Evolutionary conservation across 1,284 basidiomycete species (phyloP), one percentile per base, ranked within the genome.

Genomic region (Coniferiporia weirii): DNA sequence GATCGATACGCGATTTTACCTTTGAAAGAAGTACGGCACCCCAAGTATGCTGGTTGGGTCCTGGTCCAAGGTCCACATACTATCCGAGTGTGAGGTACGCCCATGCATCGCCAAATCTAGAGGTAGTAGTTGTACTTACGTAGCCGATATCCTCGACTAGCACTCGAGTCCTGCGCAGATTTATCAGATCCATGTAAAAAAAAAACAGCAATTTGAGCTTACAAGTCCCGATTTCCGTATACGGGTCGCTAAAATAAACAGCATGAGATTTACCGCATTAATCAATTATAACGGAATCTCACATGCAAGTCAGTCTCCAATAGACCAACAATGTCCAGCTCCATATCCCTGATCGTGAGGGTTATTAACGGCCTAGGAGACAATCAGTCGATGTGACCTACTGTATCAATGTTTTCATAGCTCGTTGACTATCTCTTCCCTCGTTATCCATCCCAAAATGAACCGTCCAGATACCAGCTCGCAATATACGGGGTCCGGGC

Each of bases 391-490:
- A 58, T 17, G 4, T 3, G n/a, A 40, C 4, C 19, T 70, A 83
- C 85, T 71, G 76, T 36, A 95, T 79, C 43, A 96, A 72, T 60
- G 89, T 82, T 56, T 85, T 78, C 72, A 96, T 89, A 9, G 88
- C 79, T 47, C 85, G 76, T 70, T 94, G 91, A 68, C 89, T 92
- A 67, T 95, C 93, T 63, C 89, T 79, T 4, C 93, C 92, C 47
- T 79, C 80, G 63, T 92, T 87, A 67, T 93, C 89, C 53, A 94
- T 83, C 1, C 91, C 91, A 70, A 96, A 96, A 71, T 96, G 93
- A 32, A 95, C 79, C 0, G 95, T 95, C 92, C 93, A 96, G 59
- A 97, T 95, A 1, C 93, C 95, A 9, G 89, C 87, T n/a, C 87
- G 89, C 49, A 96, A 76, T 19, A 93, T 77, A 19, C 89, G 78